These are phyloP conservation scores for Fusarium sp. DNA, from an alignment of 2,329 filamentous ascomycete species.

Conservation along the genomic window DNA sequence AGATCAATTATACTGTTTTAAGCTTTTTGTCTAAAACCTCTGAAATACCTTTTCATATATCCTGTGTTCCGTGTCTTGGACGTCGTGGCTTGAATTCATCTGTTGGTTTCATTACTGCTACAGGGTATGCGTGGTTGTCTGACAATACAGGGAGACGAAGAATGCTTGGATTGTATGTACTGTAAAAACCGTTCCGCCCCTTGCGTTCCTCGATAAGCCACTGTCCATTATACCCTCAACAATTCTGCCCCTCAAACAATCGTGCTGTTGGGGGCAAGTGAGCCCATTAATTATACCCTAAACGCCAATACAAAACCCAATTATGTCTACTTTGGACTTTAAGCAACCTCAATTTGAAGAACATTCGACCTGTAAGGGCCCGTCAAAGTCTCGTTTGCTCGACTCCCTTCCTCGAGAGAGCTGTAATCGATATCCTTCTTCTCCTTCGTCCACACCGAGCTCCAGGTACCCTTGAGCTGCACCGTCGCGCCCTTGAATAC, in stretches of 20 bases:
- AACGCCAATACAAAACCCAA: constrained; percentile 9
- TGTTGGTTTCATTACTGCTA: background rate
- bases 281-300: constrained; percentile 6
- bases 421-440: constrained; percentile 44
- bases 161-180: constrained; percentile 14
- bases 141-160: constrained; percentile 5
- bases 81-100: background rate
- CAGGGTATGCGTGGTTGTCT: constrained; percentile 17
- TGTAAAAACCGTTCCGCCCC: background rate
- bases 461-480: constrained; percentile 56
- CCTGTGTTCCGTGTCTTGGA: background rate
- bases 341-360: constrained; percentile 34
- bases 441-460: constrained; percentile 48
- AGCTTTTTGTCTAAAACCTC: too few species aligned
- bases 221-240: constrained; percentile 21
- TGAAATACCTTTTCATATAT: too few species aligned
- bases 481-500: constrained; percentile 53
- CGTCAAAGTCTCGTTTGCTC: constrained; percentile 39
- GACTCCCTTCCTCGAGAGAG: constrained; percentile 36
- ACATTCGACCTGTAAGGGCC: constrained; percentile 43
- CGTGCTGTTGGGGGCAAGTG: background rate
- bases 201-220: background rate
- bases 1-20: too few species aligned
- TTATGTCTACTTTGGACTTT: background rate
- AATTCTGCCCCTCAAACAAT: background rate